Conservation (phyloP, 179 eudicot species). For the Sideroxylon spinosum region DNA sequence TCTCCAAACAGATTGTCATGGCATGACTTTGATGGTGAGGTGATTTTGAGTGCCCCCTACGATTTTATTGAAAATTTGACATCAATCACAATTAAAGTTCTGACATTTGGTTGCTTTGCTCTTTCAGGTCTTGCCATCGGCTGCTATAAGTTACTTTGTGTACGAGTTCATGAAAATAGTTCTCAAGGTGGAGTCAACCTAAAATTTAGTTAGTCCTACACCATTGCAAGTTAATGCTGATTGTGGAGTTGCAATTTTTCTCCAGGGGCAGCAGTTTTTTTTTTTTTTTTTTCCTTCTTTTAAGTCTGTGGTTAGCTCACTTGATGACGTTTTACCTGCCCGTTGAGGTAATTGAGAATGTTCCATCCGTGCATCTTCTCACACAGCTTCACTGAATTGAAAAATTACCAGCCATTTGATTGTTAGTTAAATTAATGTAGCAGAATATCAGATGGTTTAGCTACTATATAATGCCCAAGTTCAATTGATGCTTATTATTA, state of each 20-base stretch:
- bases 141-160: constrained; percentile 93
- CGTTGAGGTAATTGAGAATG: not conserved
- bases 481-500: not conserved
- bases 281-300: not conserved
- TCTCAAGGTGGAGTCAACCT: constrained; percentile 67
- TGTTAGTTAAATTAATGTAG: not conserved
- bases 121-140: constrained; percentile 85
- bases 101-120: constrained; percentile 15
- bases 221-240: not conserved
- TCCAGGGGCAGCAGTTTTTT: not conserved
- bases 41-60: not conserved
- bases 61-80: not conserved
- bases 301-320: too few relatives aligned
- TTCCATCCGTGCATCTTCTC: not conserved
- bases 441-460: constrained; percentile 6
- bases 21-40: not conserved
- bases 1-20: not conserved
- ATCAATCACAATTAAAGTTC: not conserved
- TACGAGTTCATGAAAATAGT: constrained; percentile 91
- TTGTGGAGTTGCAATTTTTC: constrained; percentile 6
- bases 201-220: not conserved
- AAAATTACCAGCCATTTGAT: not conserved
- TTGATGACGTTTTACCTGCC: not conserved
- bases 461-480: not conserved
- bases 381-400: not conserved